Conservation (phyloP, 2,329 filamentous ascomycete species). For the Bipolaris bicolor region DNA sequence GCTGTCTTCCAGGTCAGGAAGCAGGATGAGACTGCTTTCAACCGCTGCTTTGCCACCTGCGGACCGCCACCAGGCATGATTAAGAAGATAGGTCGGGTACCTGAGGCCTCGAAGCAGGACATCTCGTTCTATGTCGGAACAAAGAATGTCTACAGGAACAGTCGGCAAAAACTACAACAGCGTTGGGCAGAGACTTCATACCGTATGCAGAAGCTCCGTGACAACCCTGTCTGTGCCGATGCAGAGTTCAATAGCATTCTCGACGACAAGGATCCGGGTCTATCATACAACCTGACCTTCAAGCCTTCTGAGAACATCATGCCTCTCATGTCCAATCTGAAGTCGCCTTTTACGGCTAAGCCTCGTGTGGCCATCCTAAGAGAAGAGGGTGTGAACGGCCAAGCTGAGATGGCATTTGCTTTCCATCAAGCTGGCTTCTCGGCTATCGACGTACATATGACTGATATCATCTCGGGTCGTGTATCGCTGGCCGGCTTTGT, state of each 20-base stretch:
- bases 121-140: constrained; percentile 76
- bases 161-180: constrained; percentile 77
- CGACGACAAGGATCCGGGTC: constrained; percentile 78
- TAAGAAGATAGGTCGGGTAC: constrained; percentile 80
- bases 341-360: constrained; percentile 65
- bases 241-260: constrained; percentile 77
- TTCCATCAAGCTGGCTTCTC: constrained; percentile 92
- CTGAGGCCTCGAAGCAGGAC: constrained; percentile 71
- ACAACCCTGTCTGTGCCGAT: constrained; percentile 87
- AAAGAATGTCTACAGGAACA: constrained; percentile 70
- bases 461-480: constrained; percentile 79
- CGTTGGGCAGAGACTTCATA: constrained; percentile 89
- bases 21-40: constrained; percentile 82
- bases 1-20: constrained; percentile 95
- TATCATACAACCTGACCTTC: constrained; percentile 83
- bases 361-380: constrained; percentile 89
- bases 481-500: constrained; percentile 82
- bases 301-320: constrained; percentile 78
- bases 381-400: constrained; percentile 93
- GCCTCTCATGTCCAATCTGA: constrained; percentile 69
- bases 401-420: constrained; percentile 97
- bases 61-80: constrained; percentile 82
- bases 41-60: constrained; percentile 87
- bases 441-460: constrained; percentile 95
- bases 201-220: constrained; percentile 87